Percentiles rank a stretch among this genome's conserved stretches.
Evolutionary conservation across 2,329 filamentous ascomycete species (phyloP).

Genomic region (Penicillium expansum): DNA sequence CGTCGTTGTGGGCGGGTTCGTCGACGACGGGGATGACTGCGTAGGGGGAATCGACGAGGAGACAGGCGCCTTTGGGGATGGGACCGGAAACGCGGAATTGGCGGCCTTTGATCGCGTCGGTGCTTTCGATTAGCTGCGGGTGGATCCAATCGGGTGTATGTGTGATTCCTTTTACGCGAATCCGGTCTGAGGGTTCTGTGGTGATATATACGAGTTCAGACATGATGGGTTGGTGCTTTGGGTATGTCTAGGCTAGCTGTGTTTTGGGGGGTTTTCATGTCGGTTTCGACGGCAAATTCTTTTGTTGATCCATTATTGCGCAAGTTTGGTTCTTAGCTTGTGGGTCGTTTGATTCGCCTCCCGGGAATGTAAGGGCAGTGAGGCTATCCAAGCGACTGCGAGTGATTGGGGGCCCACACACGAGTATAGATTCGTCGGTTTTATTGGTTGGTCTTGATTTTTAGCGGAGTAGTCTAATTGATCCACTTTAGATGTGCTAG

Average conservation of each 20-base stretch:
- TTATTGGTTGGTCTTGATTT: neutral
- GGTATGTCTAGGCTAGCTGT: neutral
- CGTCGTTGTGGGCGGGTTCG: slow-evolving; percentile 21
- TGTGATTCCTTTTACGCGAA: slow-evolving; percentile 10
- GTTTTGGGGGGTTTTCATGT: neutral
- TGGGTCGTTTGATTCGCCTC: slow-evolving; percentile 5
- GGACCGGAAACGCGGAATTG: slow-evolving; percentile 27
- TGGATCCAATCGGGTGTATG: slow-evolving; percentile 28
- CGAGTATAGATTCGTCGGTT: neutral
- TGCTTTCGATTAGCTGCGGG: slow-evolving; percentile 27
- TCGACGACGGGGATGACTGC: slow-evolving; percentile 33
- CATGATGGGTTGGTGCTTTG: slow-evolving; percentile 13
- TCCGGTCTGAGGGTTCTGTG: slow-evolving; percentile 10
- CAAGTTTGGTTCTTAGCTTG: neutral
- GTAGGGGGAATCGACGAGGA: slow-evolving; percentile 33
- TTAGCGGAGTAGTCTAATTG: slow-evolving; percentile 5
- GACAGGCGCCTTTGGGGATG: slow-evolving; percentile 26
- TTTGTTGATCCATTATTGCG: neutral
- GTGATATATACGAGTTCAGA: slow-evolving; percentile 22
- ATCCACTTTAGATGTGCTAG: neutral
- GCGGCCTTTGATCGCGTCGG: slow-evolving; percentile 32
- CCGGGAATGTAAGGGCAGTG: neutral
- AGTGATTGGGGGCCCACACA: slow-evolving; percentile 8
- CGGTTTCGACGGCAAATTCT: neutral
- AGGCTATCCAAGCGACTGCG: slow-evolving; percentile 8